phyloP scores from a whole-genome alignment of 2,329 filamentous ascomycete species.

The Lasiodiplodia gonubiensis region DNA sequence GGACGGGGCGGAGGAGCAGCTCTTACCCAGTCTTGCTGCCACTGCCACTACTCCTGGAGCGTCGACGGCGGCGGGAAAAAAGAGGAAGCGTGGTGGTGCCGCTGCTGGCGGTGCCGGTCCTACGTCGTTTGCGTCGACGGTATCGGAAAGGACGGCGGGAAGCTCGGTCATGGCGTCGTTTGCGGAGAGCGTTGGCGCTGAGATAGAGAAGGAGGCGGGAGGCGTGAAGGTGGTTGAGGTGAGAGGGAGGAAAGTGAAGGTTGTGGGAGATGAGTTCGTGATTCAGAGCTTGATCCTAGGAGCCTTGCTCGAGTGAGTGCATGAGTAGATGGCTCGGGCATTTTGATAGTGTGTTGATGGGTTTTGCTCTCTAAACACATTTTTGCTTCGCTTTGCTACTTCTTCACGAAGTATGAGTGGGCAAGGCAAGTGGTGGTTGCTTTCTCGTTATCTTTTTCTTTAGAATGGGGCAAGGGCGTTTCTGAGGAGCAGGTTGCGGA shows the following conservation, averaged over 20 bases:
- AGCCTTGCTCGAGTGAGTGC: conserved; percentile 65
- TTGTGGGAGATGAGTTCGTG: conserved; percentile 84
- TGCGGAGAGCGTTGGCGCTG: conserved; percentile 19
- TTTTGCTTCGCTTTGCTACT: neutral
- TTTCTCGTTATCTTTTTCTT: neutral
- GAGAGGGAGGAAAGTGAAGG: conserved; percentile 59
- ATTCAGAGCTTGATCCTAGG: conserved; percentile 92
- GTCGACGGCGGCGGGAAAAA: conserved; percentile 40
- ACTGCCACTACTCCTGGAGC: conserved; percentile 30
- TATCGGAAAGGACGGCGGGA: conserved; percentile 52
- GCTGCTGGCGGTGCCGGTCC: neutral
- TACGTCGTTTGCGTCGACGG: conserved; percentile 32
- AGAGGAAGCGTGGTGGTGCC: conserved; percentile 47
- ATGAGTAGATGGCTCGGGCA: neutral
- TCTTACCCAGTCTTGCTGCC: conserved; percentile 57
- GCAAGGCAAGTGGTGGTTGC: neutral
- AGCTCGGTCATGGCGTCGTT: neutral
- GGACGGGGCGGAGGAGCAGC: conserved; percentile 65
- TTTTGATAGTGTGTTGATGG: neutral
- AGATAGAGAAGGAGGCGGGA: conserved; percentile 49
- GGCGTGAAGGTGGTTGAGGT: conserved; percentile 36
- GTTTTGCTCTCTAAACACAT: neutral
- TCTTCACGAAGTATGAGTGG: neutral
- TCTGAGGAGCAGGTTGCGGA: neutral
- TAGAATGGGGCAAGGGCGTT: neutral